Conservation (phyloP, 208 protist species). For the Zelonia costaricensis region DNA sequence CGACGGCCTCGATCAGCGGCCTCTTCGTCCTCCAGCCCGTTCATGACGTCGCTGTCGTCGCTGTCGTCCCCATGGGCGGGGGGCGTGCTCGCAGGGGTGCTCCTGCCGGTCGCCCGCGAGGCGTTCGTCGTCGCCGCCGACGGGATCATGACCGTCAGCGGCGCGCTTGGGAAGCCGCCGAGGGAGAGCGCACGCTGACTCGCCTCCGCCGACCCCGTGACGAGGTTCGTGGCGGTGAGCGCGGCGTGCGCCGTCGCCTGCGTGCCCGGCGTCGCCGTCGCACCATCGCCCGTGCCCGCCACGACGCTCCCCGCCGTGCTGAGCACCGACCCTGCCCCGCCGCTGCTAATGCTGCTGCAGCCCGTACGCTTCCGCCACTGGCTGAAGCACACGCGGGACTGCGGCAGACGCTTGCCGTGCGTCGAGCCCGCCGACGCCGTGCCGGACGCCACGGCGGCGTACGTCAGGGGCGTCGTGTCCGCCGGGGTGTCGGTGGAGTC, state of each 20-base stretch:
- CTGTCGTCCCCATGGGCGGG: background rate
- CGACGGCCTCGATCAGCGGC: background rate
- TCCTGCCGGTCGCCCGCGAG: background rate
- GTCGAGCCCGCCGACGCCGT: too few species aligned
- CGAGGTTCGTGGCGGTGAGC: too few species aligned
- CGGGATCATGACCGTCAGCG: background rate
- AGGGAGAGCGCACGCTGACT: too few species aligned
- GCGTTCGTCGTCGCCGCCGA: background rate
- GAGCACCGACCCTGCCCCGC: background rate
- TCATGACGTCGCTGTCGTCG: background rate
- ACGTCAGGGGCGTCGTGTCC: conserved; percentile 12
- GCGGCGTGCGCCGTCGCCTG: background rate
- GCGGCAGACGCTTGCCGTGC: conserved; percentile 25
- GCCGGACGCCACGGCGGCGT: conserved; percentile 17
- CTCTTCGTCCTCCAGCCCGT: background rate
- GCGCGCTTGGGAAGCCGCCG: conserved; percentile 6
- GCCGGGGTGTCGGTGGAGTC: background rate
- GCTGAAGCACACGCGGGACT: conserved; percentile 25
- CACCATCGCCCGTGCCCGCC: background rate
- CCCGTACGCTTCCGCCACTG: conserved; percentile 14
- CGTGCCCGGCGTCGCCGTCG: conserved; percentile 1
- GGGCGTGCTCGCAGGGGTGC: background rate
- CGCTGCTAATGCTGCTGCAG: background rate
- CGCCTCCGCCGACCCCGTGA: too few species aligned
- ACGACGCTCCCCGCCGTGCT: conserved; percentile 6